Percentiles rank a stretch among this genome's conserved stretches.
Conservation (phyloP, 257 asterid genomes). For the Forsythia suspensa region DNA sequence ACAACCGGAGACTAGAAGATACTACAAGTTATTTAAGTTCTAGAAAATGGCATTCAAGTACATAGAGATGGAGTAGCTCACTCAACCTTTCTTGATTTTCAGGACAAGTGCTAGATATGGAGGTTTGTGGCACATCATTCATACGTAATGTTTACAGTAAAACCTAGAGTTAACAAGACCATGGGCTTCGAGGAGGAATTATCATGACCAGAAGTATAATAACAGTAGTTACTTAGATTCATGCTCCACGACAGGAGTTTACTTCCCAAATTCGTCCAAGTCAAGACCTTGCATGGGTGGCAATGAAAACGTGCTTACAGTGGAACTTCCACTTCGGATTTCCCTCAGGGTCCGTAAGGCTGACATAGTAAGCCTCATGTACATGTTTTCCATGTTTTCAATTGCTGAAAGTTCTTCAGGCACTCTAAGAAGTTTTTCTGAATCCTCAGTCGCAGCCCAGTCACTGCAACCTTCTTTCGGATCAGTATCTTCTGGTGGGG, state of each 20-base stretch:
- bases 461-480: slow-evolving; percentile 25
- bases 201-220: not conserved
- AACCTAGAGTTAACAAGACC: not conserved
- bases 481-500: slow-evolving; percentile 37
- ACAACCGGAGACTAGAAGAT: not conserved
- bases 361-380: slow-evolving; percentile 55
- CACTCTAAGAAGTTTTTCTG: slow-evolving; percentile 29
- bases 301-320: slow-evolving; percentile 59
- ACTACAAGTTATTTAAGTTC: not conserved
- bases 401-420: slow-evolving; percentile 59
- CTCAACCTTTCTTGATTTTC: not conserved
- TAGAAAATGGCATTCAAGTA: not conserved
- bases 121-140: not conserved
- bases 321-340: slow-evolving; percentile 69
- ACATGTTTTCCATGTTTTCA: slow-evolving; percentile 58
- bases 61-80: not conserved
- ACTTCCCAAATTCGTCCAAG: slow-evolving; percentile 39
- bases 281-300: slow-evolving; percentile 54
- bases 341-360: slow-evolving; percentile 61
- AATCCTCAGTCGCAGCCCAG: slow-evolving; percentile 23
- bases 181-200: not conserved
- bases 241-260: slow-evolving; percentile 32
- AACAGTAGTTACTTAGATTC: slow-evolving; percentile 22
- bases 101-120: not conserved
- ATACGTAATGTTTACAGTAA: not conserved